These are phyloP conservation scores for Candida berthetii DNA, from an alignment of 805 yeast genomes.

Conservation along the genomic window DNA sequence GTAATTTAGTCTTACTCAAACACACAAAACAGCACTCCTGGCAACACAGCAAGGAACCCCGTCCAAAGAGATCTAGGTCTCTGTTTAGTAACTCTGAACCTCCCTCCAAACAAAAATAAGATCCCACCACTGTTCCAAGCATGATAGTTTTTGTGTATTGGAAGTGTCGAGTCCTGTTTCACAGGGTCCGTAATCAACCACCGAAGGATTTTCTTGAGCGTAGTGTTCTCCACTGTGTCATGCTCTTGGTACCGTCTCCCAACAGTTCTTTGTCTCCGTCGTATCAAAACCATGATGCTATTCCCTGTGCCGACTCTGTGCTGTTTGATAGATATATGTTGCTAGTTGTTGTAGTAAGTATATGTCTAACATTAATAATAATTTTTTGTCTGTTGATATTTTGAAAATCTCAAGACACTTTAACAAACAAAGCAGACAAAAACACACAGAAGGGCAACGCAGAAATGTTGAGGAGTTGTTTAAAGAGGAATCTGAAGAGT, in stretches of 20 bases:
- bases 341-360: too few relatives aligned
- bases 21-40: conserved; percentile 49
- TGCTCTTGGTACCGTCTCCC: background rate
- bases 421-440: background rate
- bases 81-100: conserved; percentile 39
- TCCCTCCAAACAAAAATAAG: conserved; percentile 60
- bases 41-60: conserved; percentile 27
- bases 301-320: too few relatives aligned
- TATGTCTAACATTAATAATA: too few relatives aligned
- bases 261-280: background rate
- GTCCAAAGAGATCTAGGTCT: conserved; percentile 34
- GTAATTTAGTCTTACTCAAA: conserved; percentile 28
- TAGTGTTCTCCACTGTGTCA: background rate
- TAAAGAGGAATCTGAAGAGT: background rate
- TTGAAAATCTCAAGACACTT: too few relatives aligned
- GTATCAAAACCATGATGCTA: background rate
- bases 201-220: conserved; percentile 7
- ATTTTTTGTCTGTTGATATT: background rate
- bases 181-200: conserved; percentile 15
- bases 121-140: conserved; percentile 32
- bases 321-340: too few relatives aligned
- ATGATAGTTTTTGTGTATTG: conserved; percentile 32
- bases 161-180: background rate
- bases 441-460: background rate
- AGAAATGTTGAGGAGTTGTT: background rate